Evolutionary conservation across 352 stramenopile genomes (phyloP).

Genomic region (Globisporangium paroecandrum): DNA sequence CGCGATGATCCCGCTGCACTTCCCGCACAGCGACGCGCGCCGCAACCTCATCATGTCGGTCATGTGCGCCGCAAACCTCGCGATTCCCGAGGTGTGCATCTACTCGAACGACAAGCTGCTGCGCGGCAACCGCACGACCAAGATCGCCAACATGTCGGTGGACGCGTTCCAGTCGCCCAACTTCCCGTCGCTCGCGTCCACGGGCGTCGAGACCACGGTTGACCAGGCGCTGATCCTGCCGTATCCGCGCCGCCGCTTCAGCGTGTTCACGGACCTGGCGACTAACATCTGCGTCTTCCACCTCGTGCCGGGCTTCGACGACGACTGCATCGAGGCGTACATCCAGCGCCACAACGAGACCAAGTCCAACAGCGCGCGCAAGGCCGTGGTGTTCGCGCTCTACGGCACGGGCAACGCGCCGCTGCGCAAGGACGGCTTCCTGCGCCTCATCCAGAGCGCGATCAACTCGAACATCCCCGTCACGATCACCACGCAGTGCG

Average conservation of each 20-base stretch:
- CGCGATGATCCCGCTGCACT: constrained; percentile 94
- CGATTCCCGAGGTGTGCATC: constrained; percentile 89
- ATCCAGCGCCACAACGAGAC: constrained; percentile 63
- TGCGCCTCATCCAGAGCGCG: constrained; percentile 83
- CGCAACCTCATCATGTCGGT: constrained; percentile 96
- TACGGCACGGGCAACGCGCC: constrained; percentile 96
- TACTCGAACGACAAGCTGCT: constrained; percentile 97
- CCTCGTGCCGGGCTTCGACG: constrained; percentile 85
- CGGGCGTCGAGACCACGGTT: constrained; percentile 92
- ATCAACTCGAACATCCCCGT: constrained; percentile 85
- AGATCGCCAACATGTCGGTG: constrained; percentile 94
- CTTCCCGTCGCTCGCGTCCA: constrained; percentile 90
- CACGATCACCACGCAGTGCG: constrained; percentile 93
- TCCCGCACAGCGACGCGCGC: constrained; percentile 95
- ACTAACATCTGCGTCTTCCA: constrained; percentile 92
- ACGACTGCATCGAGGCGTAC: constrained; percentile 83
- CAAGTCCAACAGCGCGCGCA: constrained; percentile 24
- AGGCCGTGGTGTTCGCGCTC: constrained; percentile 90
- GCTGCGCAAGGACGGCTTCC: constrained; percentile 82
- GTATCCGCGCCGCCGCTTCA: constrained; percentile 85
- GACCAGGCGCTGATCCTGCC: constrained; percentile 88
- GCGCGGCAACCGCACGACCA: constrained; percentile 93
- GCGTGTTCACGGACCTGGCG: constrained; percentile 88
- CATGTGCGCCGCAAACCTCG: constrained; percentile 73
- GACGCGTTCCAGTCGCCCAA: constrained; percentile 97